Conservation (phyloP, 75 land plant genomes). For the Pinus tabuliformis region DNA sequence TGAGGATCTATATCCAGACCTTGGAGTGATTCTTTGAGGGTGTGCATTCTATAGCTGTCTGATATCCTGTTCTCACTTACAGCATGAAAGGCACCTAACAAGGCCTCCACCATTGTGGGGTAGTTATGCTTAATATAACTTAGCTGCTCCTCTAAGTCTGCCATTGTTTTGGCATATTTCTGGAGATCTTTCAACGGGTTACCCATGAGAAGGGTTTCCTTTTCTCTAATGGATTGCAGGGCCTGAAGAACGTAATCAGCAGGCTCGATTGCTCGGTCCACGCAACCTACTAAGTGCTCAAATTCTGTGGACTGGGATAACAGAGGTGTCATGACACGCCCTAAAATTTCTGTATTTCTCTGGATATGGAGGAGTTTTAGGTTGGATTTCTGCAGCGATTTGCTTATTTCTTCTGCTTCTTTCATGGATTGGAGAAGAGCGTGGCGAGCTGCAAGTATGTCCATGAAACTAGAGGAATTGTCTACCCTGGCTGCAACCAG, state of each 20-base stretch:
- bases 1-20: not conserved
- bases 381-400: slow-evolving; percentile 1
- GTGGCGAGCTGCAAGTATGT: not conserved
- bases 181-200: slow-evolving; percentile 1
- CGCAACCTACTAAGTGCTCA: not conserved
- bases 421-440: slow-evolving; percentile 2
- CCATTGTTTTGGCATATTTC: not conserved
- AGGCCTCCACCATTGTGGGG: slow-evolving; percentile 7
- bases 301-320: not conserved
- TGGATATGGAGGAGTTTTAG: not conserved
- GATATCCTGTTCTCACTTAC: not conserved
- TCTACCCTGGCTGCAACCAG: too few species aligned
- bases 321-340: slow-evolving; percentile 3
- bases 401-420: not conserved
- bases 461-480: not conserved
- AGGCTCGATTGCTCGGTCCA: slow-evolving; percentile 5
- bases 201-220: not conserved
- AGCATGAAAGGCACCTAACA: not conserved
- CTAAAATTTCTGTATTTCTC: not conserved
- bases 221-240: not conserved
- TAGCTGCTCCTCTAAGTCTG: slow-evolving; percentile 3
- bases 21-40: not conserved
- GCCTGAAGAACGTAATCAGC: not conserved
- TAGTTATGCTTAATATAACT: not conserved
- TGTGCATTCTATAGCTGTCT: not conserved